Percentiles rank a stretch among this genome's conserved stretches.
These are phyloP conservation scores for Bruguiera parviflora DNA, from an alignment of 345 rosid genomes.

Conservation along the genomic window DNA sequence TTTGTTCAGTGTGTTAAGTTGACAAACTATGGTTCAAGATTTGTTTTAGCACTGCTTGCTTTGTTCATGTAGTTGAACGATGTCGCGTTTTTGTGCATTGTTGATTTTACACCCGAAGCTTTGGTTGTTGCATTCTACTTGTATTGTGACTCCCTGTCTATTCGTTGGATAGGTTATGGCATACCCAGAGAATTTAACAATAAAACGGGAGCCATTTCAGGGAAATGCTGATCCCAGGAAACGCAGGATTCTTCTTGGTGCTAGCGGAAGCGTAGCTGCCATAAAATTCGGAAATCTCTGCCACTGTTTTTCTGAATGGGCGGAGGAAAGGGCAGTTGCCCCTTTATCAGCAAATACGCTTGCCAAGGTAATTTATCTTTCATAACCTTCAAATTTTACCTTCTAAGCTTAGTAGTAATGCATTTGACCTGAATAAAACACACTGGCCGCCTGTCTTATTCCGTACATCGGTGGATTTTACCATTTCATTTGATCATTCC, in stretches of 20 bases:
- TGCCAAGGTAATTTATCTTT: conserved; percentile 56
- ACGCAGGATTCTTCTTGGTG: conserved; percentile 71
- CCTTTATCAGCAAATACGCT: conserved; percentile 91
- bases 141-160: too few relatives aligned
- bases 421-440: too few relatives aligned
- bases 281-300: conserved; percentile 84
- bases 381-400: not conserved
- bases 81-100: too few relatives aligned
- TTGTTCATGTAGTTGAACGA: too few relatives aligned
- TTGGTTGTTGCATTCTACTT: conserved; percentile 3
- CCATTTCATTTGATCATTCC: too few relatives aligned
- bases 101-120: too few relatives aligned
- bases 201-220: conserved; percentile 38
- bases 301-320: conserved; percentile 83
- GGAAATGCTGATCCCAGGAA: conserved; percentile 35
- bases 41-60: too few relatives aligned
- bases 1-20: too few relatives aligned
- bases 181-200: conserved; percentile 7
- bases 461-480: too few relatives aligned
- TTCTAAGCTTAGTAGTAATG: not conserved
- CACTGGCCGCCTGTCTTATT: too few relatives aligned
- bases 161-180: too few relatives aligned
- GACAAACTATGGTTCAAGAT: too few relatives aligned
- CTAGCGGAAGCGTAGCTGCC: conserved; percentile 93
- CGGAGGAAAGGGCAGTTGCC: conserved; percentile 84